Base-by-base conservation (phyloP, 345 rosid genomes). In the Populus alba region DNA sequence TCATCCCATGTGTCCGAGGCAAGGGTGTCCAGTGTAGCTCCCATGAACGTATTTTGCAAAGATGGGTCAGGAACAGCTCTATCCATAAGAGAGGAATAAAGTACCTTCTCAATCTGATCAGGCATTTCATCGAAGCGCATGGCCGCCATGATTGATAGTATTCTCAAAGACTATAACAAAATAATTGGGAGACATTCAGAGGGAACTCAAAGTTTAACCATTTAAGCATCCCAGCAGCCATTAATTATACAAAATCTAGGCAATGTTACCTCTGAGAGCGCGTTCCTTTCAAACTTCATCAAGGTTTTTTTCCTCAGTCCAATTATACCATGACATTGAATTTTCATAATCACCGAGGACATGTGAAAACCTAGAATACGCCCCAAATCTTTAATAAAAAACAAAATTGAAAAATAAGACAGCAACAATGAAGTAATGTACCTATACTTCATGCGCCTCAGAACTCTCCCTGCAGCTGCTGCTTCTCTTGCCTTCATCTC, bases 281-380 rank as follows among this genome's bases (percentile, higher is more conserved):
- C 97, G 71, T 90, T 89, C 85, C 83, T 90, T 47, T 90, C 87
- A 62, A 92, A 88, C 78, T n/a, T 83, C 78, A 77, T 82, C 86
- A n/a, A 88, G 87, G 82, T 92, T 93, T 82, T 89, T 92, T 81
- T 89, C 91, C 71, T 91, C 92, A 49, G 94, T 87, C 92, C 94
- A 92, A 78, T 89, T 39, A 39, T 39, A 81, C 77, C 94, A 86
- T 63, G 94, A 94, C 88, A 92, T 81, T 65, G 91, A 89, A 73
- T 90, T 94, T 72, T 86, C 78, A 72, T 89, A 90, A 90, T 89
- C 9, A 83, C 79, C 88, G 79, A 92, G 90, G 81, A 89, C 90
- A 11, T 86, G 76, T 61, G 91, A 83, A 84, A 90, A 92, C 85
- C 97, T 92, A 86, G 75, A 78, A 85, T 73, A 74, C 55, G 71